Evolutionary conservation across 2,329 filamentous ascomycete genomes (phyloP), one percentile per base, ranked within the genome.

Genomic region (Curvularia eragrostidis): DNA sequence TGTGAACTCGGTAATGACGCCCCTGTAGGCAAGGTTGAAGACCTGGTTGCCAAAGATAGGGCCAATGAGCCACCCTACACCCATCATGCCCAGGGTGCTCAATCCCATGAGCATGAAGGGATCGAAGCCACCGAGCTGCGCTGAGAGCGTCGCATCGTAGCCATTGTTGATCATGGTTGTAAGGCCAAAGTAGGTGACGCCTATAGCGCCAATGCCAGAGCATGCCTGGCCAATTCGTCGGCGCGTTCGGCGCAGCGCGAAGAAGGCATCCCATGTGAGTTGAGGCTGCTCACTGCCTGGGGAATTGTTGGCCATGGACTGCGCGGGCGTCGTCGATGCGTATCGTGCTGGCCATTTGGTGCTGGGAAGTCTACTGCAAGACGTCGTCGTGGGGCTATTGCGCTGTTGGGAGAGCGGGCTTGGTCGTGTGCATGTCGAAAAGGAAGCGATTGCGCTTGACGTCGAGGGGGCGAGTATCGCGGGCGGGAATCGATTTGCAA

Each of bases 51-150:
- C 95, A 39, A 97, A 76, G 65, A 89, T 89, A 0, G 95, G 95
- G 0, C 95, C 95, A 23, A 88, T 81, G 47, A 99, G 81, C 95
- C 95, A 99, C 4, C 95, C 95, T 32, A 89, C 81, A n/a, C 88
- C 90, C 53, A 89, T 87, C 64, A 88, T 92, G 13, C 87, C 87
- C 61, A 94, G 81, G 8, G 90, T 93, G 64, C 91, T 88, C 70
- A 97, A 75, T 1, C 92, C 94, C 65, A 97, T 83, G 24, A 93
- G 89, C 69, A 97, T 84, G 70, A 97, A 86, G 1, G 94, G 94
- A 76, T 98, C 95, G 56, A 97, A 83, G 1, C 93, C 92, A 1
- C 93, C 93, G 62, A 96, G 85, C 72, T 91, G 87, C 66, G 79
- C 91, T 72, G 76, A 91, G 63, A 75, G 76, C 59, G 76, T 74